Percentiles rank a stretch among this genome's conserved stretches.
These are phyloP conservation scores for Skeletonema marinoi DNA, from an alignment of 108 stramenopile genomes.

Conservation along the genomic window DNA sequence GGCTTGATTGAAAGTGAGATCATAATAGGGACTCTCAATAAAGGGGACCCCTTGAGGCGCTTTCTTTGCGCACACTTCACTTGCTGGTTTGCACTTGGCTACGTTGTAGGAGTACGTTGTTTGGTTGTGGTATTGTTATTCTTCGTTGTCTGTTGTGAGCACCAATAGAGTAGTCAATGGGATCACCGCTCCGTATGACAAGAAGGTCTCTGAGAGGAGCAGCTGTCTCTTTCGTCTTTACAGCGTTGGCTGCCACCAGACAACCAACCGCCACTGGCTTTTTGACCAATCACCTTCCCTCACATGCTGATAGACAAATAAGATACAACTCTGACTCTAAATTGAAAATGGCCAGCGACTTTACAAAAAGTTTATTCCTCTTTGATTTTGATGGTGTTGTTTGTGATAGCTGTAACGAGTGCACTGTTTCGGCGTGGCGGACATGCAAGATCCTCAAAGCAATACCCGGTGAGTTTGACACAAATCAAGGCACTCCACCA, in stretches of 20 bases:
- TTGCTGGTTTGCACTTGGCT: no score
- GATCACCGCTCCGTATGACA: neutral
- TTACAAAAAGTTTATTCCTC: conserved; percentile 14
- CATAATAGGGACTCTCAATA: neutral
- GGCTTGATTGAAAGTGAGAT: no score
- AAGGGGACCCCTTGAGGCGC: no score
- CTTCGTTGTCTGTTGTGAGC: no score
- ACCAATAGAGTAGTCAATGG: neutral
- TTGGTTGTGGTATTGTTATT: no score
- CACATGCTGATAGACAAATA: neutral
- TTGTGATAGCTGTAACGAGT: conserved; percentile 47
- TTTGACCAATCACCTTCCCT: neutral
- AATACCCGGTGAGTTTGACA: conserved; percentile 4
- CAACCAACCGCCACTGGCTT: neutral
- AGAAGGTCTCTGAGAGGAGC: neutral
- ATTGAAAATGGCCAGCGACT: neutral
- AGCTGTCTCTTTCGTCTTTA: neutral
- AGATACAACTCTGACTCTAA: neutral
- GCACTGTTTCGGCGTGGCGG: conserved; percentile 42
- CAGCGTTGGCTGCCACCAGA: neutral
- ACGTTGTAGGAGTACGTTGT: no score
- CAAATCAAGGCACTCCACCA: conserved; percentile 16
- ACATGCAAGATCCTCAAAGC: conserved; percentile 32
- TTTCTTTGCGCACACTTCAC: no score
- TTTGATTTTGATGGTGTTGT: conserved; percentile 42